Evolutionary conservation across 805 yeast species (phyloP), one percentile per base, ranked within the genome.

Genomic region (Ogataea minuta): DNA sequence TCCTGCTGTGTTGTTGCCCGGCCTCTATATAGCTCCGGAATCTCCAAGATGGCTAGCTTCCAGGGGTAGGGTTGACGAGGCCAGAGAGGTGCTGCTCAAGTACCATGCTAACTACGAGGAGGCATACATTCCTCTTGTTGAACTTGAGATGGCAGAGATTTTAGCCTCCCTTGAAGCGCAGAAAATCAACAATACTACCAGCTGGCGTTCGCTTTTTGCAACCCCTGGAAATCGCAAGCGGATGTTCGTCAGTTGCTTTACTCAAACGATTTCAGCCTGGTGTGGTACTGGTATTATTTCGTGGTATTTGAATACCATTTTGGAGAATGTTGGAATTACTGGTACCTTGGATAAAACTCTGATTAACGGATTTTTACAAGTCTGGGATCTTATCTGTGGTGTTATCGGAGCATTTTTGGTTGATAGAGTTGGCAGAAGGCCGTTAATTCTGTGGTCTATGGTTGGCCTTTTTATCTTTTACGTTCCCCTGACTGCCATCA

Each of bases 321-420:
- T 77, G 47, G 51, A 59, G 44, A 66, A 77, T 10, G 73, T 77
- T 53, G 81, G 82, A 41, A 69, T 75, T 49, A 73, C 74, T 35
- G 63, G 62, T 9, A 59, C 68, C 16, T 56, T 54, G 25, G 55
- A 59, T 33, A 76, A 76, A 55, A 65, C 74, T 36, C 56, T 68
- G 40, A 70, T 75, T 54, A 76, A 75, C 54, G 77, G 74, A 35
- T 65, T 68, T 38, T 62, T 75, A 43, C 70, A 66, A 68, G 57
- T 69, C 40, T 74, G 63, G 55, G 71, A 72, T 58, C 67, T 69
- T 43, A 53, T 59, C 31, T 46, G 56, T 41, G 55, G 65, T 8
- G 43, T 58, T 26, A 32, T 50, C 7, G 54, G 59, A 40, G 58
- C 63, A 25, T 42, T 56, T 36, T 44, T 56, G 31, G 57, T 57